A percentile compares a stretch with the other conserved stretches of the same genome.
Evolutionary conservation across 2,329 filamentous ascomycete genomes (phyloP).

Genomic region (Dactylellina leptospora): DNA sequence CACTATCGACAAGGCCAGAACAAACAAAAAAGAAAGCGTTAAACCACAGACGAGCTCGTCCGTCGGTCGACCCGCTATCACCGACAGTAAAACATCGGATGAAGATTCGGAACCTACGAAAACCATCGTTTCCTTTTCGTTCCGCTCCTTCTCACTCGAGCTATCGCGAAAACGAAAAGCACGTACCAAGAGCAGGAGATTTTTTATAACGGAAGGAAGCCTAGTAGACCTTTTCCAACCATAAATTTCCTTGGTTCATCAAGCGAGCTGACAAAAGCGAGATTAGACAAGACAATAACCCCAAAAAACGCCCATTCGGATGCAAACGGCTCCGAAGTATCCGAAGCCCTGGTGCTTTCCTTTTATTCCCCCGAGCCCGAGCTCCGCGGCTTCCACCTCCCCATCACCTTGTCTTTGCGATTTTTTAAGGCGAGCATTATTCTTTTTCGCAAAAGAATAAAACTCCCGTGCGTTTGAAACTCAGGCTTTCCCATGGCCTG

Average conservation of each 20-base stretch:
- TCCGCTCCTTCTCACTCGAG: slow-evolving; percentile 38
- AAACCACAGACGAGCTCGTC: not conserved
- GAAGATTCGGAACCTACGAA: slow-evolving; percentile 22
- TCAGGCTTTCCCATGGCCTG: slow-evolving; percentile 22
- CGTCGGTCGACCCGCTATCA: slow-evolving; percentile 1
- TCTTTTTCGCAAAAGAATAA: not conserved
- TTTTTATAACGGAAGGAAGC: not conserved
- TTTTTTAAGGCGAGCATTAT: not conserved
- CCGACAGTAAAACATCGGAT: slow-evolving; percentile 44
- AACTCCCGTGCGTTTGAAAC: not conserved
- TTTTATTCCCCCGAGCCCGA: slow-evolving; percentile 51
- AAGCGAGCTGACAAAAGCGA: slow-evolving; percentile 36
- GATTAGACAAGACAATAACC: no score
- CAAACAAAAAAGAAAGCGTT: slow-evolving; percentile 21
- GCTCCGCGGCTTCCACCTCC: slow-evolving; percentile 25
- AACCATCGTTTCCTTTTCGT: slow-evolving; percentile 14
- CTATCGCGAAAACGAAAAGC: not conserved
- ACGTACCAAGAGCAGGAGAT: slow-evolving; percentile 17
- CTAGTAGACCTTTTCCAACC: not conserved
- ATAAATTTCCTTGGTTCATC: slow-evolving; percentile 21
- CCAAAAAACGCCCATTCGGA: no score
- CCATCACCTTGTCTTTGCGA: not conserved
- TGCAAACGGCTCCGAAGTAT: slow-evolving; percentile 52
- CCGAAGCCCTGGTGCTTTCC: slow-evolving; percentile 8
- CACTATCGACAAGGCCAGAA: no score